phyloP scores from a whole-genome alignment of 139 green algal species.

The Tetradesmus lagerheimii region DNA sequence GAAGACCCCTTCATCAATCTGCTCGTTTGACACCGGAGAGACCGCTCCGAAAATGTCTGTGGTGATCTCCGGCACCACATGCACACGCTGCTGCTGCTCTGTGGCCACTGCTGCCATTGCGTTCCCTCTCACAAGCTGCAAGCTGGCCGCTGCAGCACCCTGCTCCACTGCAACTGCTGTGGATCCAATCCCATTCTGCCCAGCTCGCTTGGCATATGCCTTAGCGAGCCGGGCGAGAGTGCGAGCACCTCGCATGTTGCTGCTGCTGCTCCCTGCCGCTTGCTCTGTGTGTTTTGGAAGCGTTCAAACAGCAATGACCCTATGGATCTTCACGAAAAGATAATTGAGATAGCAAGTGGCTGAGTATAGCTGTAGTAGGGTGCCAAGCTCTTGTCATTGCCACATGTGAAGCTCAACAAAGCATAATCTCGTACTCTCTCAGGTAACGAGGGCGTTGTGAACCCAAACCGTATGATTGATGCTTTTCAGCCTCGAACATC shows the following conservation, averaged over 20 bases:
- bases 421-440: neutral
- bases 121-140: slow-evolving; percentile 38
- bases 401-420: neutral
- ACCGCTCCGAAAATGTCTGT: slow-evolving; percentile 77
- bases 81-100: slow-evolving; percentile 18
- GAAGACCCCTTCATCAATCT: slow-evolving; percentile 65
- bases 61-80: slow-evolving; percentile 60
- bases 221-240: slow-evolving; percentile 30
- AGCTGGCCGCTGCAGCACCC: slow-evolving; percentile 10
- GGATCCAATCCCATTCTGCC: neutral
- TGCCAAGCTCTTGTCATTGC: neutral
- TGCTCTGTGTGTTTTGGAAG: neutral
- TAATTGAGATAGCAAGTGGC: neutral
- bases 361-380: neutral
- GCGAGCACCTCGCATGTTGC: slow-evolving; percentile 1
- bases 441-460: too few species aligned
- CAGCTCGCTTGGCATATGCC: slow-evolving; percentile 1
- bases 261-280: neutral
- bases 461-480: too few species aligned
- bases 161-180: neutral
- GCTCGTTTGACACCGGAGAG: slow-evolving; percentile 55
- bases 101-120: slow-evolving; percentile 32
- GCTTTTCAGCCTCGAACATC: neutral
- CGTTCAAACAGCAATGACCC: neutral
- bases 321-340: neutral